Conservation (phyloP, 305 asterid genomes). For the Lippia alba region DNA sequence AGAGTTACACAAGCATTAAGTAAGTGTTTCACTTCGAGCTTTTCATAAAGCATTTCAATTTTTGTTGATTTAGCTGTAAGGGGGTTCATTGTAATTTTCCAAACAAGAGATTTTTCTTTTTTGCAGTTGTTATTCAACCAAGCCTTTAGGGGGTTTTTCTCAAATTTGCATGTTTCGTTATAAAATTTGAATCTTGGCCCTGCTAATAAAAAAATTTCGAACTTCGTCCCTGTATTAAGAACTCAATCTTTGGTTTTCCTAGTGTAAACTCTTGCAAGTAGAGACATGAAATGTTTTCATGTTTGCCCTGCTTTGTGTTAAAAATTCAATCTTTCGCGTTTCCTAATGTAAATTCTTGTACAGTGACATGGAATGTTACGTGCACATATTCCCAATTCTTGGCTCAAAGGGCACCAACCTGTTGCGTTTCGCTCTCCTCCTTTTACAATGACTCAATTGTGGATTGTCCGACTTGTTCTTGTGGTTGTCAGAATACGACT, state of each 20-base stretch:
- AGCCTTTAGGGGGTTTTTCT: no score
- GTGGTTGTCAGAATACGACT: slow-evolving; percentile 54
- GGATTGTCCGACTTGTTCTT: slow-evolving; percentile 59
- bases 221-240: no score
- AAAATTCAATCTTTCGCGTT: not conserved
- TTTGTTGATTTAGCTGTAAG: no score
- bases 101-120: no score
- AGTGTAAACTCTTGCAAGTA: slow-evolving; percentile 34
- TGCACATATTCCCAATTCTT: slow-evolving; percentile 64
- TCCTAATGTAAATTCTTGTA: slow-evolving; percentile 9
- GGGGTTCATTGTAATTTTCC: no score
- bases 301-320: no score
- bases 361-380: slow-evolving; percentile 65
- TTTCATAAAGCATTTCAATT: no score
- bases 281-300: slow-evolving; percentile 49
- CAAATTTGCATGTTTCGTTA: not conserved
- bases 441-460: slow-evolving; percentile 52
- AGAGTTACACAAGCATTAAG: slow-evolving; percentile 67
- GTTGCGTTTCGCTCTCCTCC: slow-evolving; percentile 73
- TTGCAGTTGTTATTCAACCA: no score
- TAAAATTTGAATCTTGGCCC: not conserved
- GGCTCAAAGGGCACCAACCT: slow-evolving; percentile 54
- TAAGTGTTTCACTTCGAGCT: slow-evolving; percentile 37
- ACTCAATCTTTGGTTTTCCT: no score
- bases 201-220: not conserved